A percentile compares a stretch with the other conserved stretches of the same genome.
Evolutionary conservation across 78 protist species (phyloP).

Genomic region (Chrysochromulina tobinii): DNA sequence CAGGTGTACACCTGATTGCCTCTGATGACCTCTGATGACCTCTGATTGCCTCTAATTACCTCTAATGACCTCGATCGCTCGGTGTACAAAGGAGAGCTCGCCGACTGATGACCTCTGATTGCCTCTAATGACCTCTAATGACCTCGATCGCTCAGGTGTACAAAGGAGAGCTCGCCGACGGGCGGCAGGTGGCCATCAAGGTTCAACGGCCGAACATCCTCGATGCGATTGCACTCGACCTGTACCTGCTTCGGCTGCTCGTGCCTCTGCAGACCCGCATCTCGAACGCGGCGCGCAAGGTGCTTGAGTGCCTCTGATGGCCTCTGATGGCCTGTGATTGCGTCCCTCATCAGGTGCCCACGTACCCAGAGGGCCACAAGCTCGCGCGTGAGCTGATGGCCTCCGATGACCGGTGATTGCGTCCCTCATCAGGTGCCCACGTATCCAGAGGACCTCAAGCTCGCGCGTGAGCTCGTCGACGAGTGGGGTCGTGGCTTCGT

Average conservation of each 20-base stretch:
- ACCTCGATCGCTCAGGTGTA: neutral
- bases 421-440: neutral
- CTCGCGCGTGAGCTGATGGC: neutral
- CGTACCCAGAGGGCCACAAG: neutral
- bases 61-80: too few relatives aligned
- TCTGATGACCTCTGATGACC: too few relatives aligned
- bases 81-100: too few relatives aligned
- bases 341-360: neutral
- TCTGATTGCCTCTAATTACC: too few relatives aligned
- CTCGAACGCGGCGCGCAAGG: neutral
- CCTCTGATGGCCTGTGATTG: too few relatives aligned
- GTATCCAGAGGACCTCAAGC: neutral
- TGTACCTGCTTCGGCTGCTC: conserved; percentile 7
- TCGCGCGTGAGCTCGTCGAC: neutral
- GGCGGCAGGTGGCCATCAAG: conserved; percentile 3
- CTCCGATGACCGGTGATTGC: neutral
- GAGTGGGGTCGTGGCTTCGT: conserved; percentile 21
- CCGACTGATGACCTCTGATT: too few relatives aligned
- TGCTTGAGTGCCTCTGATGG: too few relatives aligned
- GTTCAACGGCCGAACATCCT: neutral
- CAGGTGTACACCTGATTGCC: neutral
- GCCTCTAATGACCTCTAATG: too few relatives aligned
- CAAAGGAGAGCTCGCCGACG: neutral
- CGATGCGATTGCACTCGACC: neutral
- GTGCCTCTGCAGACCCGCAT: conserved; percentile 4